phyloP scores from a whole-genome alignment of 306 rosid species.

The Myrica gale region DNA sequence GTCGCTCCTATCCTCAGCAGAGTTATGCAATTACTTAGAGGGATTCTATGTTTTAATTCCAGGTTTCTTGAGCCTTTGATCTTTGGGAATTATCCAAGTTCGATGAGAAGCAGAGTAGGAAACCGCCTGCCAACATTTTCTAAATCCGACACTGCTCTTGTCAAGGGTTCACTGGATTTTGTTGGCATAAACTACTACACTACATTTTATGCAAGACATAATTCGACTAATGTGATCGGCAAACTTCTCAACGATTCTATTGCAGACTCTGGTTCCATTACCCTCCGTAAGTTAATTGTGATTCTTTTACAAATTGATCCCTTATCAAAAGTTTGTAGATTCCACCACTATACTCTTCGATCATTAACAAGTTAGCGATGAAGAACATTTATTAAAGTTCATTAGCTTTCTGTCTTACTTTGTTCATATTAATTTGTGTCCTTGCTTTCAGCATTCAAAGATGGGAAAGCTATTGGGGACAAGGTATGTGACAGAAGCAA shows the following conservation, averaged over 20 bases:
- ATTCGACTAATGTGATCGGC: slow-evolving; percentile 27
- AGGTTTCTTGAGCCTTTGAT: slow-evolving; percentile 77
- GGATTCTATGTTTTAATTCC: background rate
- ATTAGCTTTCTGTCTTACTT: background rate
- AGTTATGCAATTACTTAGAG: background rate
- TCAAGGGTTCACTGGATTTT: slow-evolving; percentile 82
- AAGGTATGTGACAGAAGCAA: slow-evolving; percentile 42
- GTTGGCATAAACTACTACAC: slow-evolving; percentile 96
- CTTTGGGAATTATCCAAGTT: slow-evolving; percentile 74
- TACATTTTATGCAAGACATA: slow-evolving; percentile 55
- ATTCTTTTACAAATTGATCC: background rate
- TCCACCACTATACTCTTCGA: slow-evolving; percentile 1
- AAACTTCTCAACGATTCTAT: slow-evolving; percentile 41
- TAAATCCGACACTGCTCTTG: slow-evolving; percentile 34
- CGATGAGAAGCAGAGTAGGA: slow-evolving; percentile 65
- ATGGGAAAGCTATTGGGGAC: slow-evolving; percentile 57
- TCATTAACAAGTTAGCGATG: background rate
- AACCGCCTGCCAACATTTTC: slow-evolving; percentile 64
- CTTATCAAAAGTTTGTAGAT: background rate
- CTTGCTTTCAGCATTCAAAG: slow-evolving; percentile 69
- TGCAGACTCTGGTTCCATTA: slow-evolving; percentile 67
- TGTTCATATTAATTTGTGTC: background rate
- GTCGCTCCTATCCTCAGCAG: background rate
- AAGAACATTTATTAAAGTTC: background rate
- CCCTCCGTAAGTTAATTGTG: slow-evolving; percentile 62